Conservation (phyloP, 768 basidiomycete species). For the Suillus luteus region DNA sequence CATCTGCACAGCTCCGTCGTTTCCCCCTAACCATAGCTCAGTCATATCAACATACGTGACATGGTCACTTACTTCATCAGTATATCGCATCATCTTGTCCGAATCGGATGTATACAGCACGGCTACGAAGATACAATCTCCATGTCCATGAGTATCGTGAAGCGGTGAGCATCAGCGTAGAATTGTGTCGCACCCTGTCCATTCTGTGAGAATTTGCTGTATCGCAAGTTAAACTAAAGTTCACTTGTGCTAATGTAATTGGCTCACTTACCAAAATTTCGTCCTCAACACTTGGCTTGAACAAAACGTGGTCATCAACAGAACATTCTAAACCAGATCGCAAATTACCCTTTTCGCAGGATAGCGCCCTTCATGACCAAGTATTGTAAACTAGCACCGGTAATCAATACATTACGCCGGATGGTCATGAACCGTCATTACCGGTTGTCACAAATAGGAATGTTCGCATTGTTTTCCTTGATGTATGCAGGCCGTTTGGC, state of each 20-base stretch:
- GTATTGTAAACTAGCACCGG: conserved; percentile 70
- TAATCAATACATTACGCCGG: conserved; percentile 10
- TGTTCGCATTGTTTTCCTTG: conserved; percentile 71
- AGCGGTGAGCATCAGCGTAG: conserved; percentile 13
- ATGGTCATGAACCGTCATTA: conserved; percentile 26
- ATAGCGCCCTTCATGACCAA: conserved; percentile 87
- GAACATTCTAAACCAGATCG: not conserved
- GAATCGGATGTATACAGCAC: conserved; percentile 76
- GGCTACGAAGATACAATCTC: conserved; percentile 82
- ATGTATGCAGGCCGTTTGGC: conserved; percentile 86
- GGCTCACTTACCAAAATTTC: conserved; percentile 67
- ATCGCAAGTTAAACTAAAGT: conserved; percentile 18
- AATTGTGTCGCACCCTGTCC: conserved; percentile 42
- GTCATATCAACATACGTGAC: conserved; percentile 16
- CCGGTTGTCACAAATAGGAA: conserved; percentile 85
- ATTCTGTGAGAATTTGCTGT: conserved; percentile 72
- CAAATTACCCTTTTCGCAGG: conserved; percentile 77
- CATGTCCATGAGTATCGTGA: conserved; percentile 13
- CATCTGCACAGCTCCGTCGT: conserved; percentile 78
- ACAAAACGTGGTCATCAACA: conserved; percentile 20
- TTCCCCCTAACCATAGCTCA: conserved; percentile 53
- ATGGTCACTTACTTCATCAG: conserved; percentile 59
- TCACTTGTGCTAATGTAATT: conserved; percentile 6
- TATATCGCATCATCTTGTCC: conserved; percentile 80
- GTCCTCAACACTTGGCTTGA: conserved; percentile 77